Evolutionary conservation across 2,329 filamentous ascomycete species (phyloP).

Genomic region (Aspergillus sp.): DNA sequence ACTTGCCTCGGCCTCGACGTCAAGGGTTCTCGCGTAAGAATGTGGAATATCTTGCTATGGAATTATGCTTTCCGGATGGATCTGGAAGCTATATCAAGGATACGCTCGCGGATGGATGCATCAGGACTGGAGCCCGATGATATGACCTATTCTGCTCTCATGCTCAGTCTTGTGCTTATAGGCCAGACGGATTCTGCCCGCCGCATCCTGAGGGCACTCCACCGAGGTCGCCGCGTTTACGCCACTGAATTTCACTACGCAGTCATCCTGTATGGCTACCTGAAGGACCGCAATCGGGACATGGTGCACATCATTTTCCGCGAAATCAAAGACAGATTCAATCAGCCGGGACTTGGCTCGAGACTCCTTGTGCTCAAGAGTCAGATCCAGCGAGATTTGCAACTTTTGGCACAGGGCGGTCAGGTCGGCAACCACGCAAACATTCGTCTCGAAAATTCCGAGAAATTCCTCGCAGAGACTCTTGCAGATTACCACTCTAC

Average conservation of each 20-base stretch:
- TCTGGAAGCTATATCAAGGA: conserved; percentile 53
- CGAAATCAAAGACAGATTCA: conserved; percentile 43
- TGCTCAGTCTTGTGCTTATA: conserved; percentile 58
- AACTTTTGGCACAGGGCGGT: conserved; percentile 20
- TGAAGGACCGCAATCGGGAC: conserved; percentile 48
- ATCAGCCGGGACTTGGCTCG: conserved; percentile 34
- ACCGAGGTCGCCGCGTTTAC: conserved; percentile 40
- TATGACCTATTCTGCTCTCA: conserved; percentile 63
- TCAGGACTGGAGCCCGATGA: conserved; percentile 54
- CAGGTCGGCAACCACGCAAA: conserved; percentile 14
- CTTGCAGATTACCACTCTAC: conserved; percentile 42
- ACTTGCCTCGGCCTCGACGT: conserved; percentile 57
- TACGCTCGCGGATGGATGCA: conserved; percentile 59
- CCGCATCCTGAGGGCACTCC: conserved; percentile 50
- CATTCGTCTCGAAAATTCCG: conserved; percentile 34
- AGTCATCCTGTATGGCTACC: conserved; percentile 53
- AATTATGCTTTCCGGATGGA: conserved; percentile 68
- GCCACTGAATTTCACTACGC: conserved; percentile 49
- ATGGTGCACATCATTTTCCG: conserved; percentile 55
- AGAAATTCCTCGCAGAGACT: conserved; percentile 41
- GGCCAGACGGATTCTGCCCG: conserved; percentile 59
- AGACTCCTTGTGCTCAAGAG: conserved; percentile 40
- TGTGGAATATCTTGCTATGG: conserved; percentile 78
- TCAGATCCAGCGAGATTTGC: conserved; percentile 39
- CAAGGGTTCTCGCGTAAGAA: conserved; percentile 57